Percentiles rank a stretch among this genome's conserved stretches.
Conservation (phyloP, 768 basidiomycete genomes). For the Podaxis sp. region DNA sequence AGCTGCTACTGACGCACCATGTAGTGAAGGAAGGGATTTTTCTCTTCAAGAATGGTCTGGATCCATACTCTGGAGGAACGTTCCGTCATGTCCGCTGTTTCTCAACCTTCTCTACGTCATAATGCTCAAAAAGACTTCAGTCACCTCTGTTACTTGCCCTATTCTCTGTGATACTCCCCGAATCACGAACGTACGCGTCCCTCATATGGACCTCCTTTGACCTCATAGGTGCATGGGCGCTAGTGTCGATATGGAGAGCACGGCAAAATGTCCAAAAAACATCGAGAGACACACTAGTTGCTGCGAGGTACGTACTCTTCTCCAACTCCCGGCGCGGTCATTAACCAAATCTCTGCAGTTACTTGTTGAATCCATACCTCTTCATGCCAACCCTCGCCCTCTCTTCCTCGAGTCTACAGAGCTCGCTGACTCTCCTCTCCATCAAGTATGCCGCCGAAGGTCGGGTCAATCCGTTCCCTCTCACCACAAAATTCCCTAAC, state of each 20-base stretch:
- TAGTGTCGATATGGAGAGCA: conserved; percentile 66
- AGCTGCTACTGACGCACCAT: conserved; percentile 16
- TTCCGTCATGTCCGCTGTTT: conserved; percentile 74
- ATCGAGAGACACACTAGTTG: conserved; percentile 59
- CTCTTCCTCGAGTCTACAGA: conserved; percentile 84
- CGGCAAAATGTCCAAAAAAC: conserved; percentile 50
- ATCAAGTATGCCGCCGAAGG: conserved; percentile 73
- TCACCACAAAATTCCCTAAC: background rate
- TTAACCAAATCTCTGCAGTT: conserved; percentile 43
- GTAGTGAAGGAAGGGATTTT: conserved; percentile 90
- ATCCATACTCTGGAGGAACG: conserved; percentile 85
- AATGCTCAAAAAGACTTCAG: conserved; percentile 35
- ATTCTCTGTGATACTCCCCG: conserved; percentile 70
- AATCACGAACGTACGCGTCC: conserved; percentile 43
- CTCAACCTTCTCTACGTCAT: background rate
- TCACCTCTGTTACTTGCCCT: conserved; percentile 78
- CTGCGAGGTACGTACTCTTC: conserved; percentile 53
- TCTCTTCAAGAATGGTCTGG: conserved; percentile 70
- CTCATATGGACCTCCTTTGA: conserved; percentile 74
- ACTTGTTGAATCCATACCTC: conserved; percentile 88
- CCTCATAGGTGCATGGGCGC: conserved; percentile 60
- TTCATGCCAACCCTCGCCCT: conserved; percentile 75
- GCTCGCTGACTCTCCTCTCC: conserved; percentile 61
- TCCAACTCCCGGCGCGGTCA: background rate
- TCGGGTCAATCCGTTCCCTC: conserved; percentile 20